phyloP scores from a whole-genome alignment of 2,329 filamentous ascomycete genomes.

The Elsinoe fawcettii region DNA sequence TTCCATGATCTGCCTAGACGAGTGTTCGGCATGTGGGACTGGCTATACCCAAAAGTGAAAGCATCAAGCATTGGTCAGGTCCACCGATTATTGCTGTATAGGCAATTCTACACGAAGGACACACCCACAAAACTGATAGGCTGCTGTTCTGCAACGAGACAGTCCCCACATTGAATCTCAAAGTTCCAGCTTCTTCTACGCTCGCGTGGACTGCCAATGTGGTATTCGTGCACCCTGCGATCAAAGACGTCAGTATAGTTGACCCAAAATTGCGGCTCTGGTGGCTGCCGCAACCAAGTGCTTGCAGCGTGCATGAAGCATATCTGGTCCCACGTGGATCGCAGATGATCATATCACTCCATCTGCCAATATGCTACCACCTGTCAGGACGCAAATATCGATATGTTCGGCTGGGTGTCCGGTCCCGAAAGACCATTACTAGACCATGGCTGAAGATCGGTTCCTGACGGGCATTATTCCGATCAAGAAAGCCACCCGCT shows the following conservation, averaged over 20 bases:
- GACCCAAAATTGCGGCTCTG: background rate
- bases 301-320: background rate
- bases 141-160: too few species aligned
- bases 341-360: background rate
- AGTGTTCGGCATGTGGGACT: constrained; percentile 2
- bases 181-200: too few species aligned
- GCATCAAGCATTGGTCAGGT: background rate
- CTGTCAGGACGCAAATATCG: background rate
- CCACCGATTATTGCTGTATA: background rate
- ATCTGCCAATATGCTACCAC: background rate
- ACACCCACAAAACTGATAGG: too few species aligned
- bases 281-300: background rate
- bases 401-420: background rate
- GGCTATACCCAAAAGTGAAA: constrained; percentile 2
- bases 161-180: too few species aligned
- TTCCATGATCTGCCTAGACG: constrained; percentile 11
- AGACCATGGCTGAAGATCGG: background rate
- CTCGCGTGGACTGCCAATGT: background rate
- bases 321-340: background rate
- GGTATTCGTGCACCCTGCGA: background rate
- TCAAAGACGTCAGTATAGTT: background rate
- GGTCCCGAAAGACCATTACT: background rate
- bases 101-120: background rate
- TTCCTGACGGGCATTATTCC: background rate
- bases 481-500: constrained; percentile 2